These are phyloP conservation scores for Didymella arachidicola DNA, from an alignment of 2,329 filamentous ascomycete genomes.

Conservation along the genomic window DNA sequence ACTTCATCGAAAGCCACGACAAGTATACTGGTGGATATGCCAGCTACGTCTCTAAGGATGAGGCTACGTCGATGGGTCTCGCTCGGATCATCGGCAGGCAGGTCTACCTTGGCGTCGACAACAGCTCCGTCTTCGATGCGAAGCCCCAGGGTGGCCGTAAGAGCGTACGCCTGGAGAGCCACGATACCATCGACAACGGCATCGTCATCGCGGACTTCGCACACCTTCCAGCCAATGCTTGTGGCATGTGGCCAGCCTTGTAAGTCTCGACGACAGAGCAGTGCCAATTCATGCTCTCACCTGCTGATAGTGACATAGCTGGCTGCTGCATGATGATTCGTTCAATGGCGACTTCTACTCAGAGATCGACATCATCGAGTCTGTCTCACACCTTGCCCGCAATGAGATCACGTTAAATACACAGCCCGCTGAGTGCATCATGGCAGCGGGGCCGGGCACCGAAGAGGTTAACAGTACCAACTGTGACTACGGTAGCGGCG, in stretches of 20 bases:
- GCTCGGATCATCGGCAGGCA: slow-evolving; percentile 24
- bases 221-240: slow-evolving; percentile 39
- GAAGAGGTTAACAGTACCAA: slow-evolving; percentile 5
- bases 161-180: slow-evolving; percentile 35
- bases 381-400: slow-evolving; percentile 42
- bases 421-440: slow-evolving; percentile 8
- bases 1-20: slow-evolving; percentile 25
- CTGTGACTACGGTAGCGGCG: slow-evolving; percentile 4
- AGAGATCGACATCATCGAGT: slow-evolving; percentile 55
- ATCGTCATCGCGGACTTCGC: slow-evolving; percentile 41
- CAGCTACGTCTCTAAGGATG: slow-evolving; percentile 30
- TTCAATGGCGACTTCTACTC: slow-evolving; percentile 53
- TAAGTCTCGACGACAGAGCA: slow-evolving; percentile 14
- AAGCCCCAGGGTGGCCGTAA: slow-evolving; percentile 28
- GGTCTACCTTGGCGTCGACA: slow-evolving; percentile 38
- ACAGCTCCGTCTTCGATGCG: slow-evolving; percentile 6
- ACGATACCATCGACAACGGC: slow-evolving; percentile 32
- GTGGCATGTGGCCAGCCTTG: slow-evolving; percentile 46
- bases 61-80: slow-evolving; percentile 28
- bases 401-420: slow-evolving; percentile 37
- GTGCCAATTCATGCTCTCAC: neutral
- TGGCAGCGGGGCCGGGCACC: slow-evolving; percentile 10
- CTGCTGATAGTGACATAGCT: slow-evolving; percentile 20
- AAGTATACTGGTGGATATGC: slow-evolving; percentile 31
- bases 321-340: slow-evolving; percentile 53